Percentiles rank a stretch among this genome's conserved stretches.
phyloP scores from a whole-genome alignment of 768 basidiomycete species.

The Coprinellus aureogranulatus region DNA sequence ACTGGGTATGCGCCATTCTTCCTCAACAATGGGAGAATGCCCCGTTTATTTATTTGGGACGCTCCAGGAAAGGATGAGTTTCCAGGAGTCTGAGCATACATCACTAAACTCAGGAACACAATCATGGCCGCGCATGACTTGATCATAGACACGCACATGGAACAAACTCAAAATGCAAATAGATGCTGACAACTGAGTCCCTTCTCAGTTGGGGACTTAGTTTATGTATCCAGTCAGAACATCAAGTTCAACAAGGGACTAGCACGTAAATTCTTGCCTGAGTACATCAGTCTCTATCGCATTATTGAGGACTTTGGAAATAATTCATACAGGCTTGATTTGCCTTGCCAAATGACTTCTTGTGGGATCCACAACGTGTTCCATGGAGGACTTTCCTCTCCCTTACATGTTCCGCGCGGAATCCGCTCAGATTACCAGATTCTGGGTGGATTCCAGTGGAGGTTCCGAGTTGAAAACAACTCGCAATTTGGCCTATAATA shows the following conservation, averaged over 20 bases:
- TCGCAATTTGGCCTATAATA: too few species aligned
- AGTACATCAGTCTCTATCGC: constrained; percentile 21
- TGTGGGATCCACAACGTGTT: constrained; percentile 17
- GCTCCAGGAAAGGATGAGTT: constrained; percentile 10
- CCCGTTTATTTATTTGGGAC: constrained; percentile 21
- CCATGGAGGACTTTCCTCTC: too few species aligned
- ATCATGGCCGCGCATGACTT: constrained; percentile 32
- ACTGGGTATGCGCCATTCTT: constrained; percentile 26
- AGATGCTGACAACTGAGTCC: constrained; percentile 13
- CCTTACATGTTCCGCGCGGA: too few species aligned
- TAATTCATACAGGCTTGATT: constrained; percentile 13
- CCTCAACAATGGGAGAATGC: constrained; percentile 20
- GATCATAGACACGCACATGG: constrained; percentile 27
- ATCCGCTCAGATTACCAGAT: too few species aligned
- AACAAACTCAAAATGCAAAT: constrained; percentile 29
- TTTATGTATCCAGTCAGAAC: constrained; percentile 22
- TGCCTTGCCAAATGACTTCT: constrained; percentile 16
- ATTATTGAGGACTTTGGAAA: constrained; percentile 16
- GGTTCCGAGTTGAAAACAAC: too few species aligned
- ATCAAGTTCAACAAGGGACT: constrained; percentile 17
- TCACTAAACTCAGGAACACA: constrained; percentile 17
- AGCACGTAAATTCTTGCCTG: constrained; percentile 20
- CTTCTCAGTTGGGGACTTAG: constrained; percentile 16
- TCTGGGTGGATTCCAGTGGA: too few species aligned
- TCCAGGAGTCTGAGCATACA: constrained; percentile 19